These are phyloP conservation scores for Suillus decipiens DNA, from an alignment of 768 basidiomycete species.

Conservation along the genomic window DNA sequence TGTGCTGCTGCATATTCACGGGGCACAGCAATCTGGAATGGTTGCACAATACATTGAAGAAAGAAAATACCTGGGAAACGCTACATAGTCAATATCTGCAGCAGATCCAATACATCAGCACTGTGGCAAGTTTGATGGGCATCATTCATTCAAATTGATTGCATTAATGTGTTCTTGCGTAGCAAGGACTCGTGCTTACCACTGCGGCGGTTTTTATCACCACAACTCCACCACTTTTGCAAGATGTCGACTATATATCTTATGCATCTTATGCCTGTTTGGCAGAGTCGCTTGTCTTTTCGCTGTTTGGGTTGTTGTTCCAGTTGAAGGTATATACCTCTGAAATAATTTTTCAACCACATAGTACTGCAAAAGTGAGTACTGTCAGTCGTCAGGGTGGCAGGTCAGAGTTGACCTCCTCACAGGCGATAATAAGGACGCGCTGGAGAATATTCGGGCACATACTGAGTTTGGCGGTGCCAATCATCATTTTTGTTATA, in stretches of 20 bases:
- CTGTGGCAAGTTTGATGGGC: not conserved
- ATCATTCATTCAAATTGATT: not conserved
- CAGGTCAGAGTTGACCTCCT: not conserved
- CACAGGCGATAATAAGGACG: not conserved
- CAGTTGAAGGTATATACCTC: not conserved
- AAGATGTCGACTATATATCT: not conserved
- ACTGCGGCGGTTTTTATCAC: not conserved
- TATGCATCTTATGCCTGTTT: not conserved
- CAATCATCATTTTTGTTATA: not conserved
- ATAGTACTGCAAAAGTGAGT: not conserved
- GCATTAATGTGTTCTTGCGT: not conserved
- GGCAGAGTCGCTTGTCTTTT: not conserved
- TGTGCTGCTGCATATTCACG: not conserved
- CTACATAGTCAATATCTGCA: not conserved
- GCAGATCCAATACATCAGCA: not conserved
- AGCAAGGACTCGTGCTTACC: constrained; percentile 1
- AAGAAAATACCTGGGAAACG: not conserved
- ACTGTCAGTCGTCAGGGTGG: no score
- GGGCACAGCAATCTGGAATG: not conserved
- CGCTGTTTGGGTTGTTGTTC: not conserved
- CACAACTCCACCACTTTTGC: not conserved
- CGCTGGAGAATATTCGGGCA: constrained; percentile 1
- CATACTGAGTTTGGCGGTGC: not conserved
- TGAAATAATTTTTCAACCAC: not conserved
- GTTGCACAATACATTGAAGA: not conserved